Base-by-base conservation (phyloP, 768 basidiomycete genomes). In the Lepiota brunneoincarnata region DNA sequence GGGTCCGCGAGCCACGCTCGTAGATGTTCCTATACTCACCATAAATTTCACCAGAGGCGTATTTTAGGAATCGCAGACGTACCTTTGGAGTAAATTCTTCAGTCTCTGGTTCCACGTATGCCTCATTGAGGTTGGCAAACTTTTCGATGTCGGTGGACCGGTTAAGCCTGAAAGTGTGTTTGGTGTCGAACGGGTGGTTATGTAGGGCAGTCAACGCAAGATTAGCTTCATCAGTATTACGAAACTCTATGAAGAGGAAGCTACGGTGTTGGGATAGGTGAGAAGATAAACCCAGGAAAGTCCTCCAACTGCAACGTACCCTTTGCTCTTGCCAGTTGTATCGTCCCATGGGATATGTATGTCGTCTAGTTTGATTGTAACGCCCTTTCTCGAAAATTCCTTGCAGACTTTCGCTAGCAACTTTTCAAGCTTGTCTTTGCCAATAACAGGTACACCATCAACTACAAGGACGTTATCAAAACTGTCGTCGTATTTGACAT, bases 1-100 rank as follows among this genome's bases (percentile, higher is more conserved):
- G 84, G 77, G 71, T 99, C 97, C 21, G 86, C 91, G 49, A 98
- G 80, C 95, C 96, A 99, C 49, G 91, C 89, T 43, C 92, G 84
- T 57, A 98, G 80, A 73, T 99, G 95, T 68, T 98, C 97, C 93
- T 98, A 60, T 17, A 55, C 37, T 17, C 45, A 54, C 54, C 55
- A 28, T 26, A 47, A 48, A 54, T 55, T 47, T 54, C 53, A 54
- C 45, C 14, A 49, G 26, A 34, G 21, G 12, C 38, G 18, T 21
- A 45, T 31, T 31, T 38, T 14, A 38, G 28, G 34, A 41, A 42
- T 46, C 45, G 35, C 54, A 45, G 20, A 57, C 74, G 28, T 58
- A 93, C 93, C 72, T 87, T 85, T 35, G 91, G 77, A 45, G 74
- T 75, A 67, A 87, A 97, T 52, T 87, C 84, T 62, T 91, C 87